Percentiles rank a stretch among this genome's conserved stretches.
Evolutionary conservation across 1,139 yeast species (phyloP).

Genomic region (Kodamaea derodonti): DNA sequence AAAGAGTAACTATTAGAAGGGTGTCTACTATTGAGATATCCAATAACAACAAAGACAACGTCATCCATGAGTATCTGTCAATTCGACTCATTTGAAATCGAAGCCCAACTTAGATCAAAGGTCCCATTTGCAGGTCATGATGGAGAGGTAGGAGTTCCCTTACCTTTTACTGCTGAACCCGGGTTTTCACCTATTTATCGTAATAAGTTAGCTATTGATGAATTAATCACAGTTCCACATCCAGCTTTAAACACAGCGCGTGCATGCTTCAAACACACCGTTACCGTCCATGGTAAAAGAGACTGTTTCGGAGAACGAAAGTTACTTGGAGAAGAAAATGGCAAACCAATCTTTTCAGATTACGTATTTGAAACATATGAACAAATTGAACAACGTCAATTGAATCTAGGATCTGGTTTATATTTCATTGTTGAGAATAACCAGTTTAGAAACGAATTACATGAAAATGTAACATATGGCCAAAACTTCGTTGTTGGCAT

Average conservation of each 20-base stretch:
- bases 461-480: slow-evolving; percentile 22
- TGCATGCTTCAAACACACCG: slow-evolving; percentile 44
- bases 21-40: too few species aligned
- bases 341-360: slow-evolving; percentile 25
- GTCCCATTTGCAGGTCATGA: slow-evolving; percentile 1
- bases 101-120: neutral
- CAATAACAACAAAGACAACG: too few species aligned
- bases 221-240: slow-evolving; percentile 42
- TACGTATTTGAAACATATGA: slow-evolving; percentile 50
- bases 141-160: slow-evolving; percentile 22
- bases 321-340: slow-evolving; percentile 21
- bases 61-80: slow-evolving; percentile 2
- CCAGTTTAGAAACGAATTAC: slow-evolving; percentile 31
- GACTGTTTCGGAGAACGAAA: slow-evolving; percentile 53
- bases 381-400: slow-evolving; percentile 38
- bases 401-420: slow-evolving; percentile 62
- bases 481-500: slow-evolving; percentile 48
- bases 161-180: slow-evolving; percentile 43
- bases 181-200: slow-evolving; percentile 58
- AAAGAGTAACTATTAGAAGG: too few species aligned
- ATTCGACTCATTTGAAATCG: slow-evolving; percentile 4
- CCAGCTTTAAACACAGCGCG: slow-evolving; percentile 49
- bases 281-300: slow-evolving; percentile 28
- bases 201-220: slow-evolving; percentile 34
- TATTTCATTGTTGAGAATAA: slow-evolving; percentile 48